Conservation (phyloP, 2,329 filamentous ascomycete species). For the Mycosphaerelloides madeirae region DNA sequence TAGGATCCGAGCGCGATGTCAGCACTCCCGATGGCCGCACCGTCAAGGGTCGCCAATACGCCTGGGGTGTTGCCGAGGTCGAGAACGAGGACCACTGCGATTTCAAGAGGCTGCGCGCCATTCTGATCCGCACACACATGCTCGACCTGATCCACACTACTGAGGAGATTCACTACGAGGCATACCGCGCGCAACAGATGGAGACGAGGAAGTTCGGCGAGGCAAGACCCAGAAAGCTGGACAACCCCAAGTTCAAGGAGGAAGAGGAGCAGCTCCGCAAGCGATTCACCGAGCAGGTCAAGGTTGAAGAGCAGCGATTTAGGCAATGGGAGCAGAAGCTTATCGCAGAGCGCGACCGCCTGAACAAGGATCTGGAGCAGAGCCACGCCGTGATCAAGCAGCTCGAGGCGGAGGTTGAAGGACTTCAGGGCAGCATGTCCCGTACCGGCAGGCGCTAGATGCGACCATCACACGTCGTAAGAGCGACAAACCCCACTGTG, state of each 20-base stretch:
- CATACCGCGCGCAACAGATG: constrained; percentile 98
- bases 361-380: constrained; percentile 99
- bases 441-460: constrained; percentile 31
- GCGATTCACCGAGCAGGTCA: constrained; percentile 99
- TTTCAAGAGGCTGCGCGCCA: constrained; percentile 99
- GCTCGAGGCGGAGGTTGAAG: constrained; percentile 86
- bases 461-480: not conserved
- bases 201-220: constrained; percentile 99
- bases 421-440: constrained; percentile 61
- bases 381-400: constrained; percentile 90
- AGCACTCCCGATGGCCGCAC: constrained; percentile 94
- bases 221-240: constrained; percentile 91
- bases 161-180: constrained; percentile 98
- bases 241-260: constrained; percentile 99
- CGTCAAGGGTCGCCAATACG: constrained; percentile 98
- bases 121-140: constrained; percentile 95
- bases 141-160: constrained; percentile 99
- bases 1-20: constrained; percentile 98
- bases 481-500: not conserved
- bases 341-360: constrained; percentile 93
- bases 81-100: constrained; percentile 99
- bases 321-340: constrained; percentile 99
- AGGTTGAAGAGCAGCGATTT: constrained; percentile 99
- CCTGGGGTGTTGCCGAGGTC: constrained; percentile 98
- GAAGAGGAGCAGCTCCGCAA: constrained; percentile 98